These are phyloP conservation scores for Neolentinus lepideus DNA, from an alignment of 1,284 basidiomycete genomes.

Conservation along the genomic window DNA sequence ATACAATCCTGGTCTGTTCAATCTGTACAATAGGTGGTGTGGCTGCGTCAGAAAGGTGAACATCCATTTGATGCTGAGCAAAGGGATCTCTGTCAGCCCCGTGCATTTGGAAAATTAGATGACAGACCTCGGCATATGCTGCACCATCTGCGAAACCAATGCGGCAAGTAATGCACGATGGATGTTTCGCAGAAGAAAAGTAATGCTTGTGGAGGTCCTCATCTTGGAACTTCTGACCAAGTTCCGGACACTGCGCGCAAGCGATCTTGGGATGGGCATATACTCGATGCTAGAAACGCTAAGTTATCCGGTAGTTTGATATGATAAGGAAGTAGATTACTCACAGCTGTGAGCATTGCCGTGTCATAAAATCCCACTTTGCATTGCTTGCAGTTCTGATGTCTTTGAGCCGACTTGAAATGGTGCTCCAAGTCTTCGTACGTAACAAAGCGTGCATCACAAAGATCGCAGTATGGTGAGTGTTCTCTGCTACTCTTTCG, in stretches of 20 bases:
- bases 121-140: slow-evolving; percentile 9
- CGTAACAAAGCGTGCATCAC: background rate
- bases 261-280: slow-evolving; percentile 8
- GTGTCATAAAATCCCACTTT: slow-evolving; percentile 10
- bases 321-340: background rate
- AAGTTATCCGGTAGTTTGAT: background rate
- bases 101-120: too few species aligned
- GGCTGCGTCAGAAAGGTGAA: too few species aligned
- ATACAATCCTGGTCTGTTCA: too few species aligned
- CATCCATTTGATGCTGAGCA: too few species aligned
- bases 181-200: slow-evolving; percentile 10
- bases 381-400: slow-evolving; percentile 13
- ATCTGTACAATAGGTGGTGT: too few species aligned
- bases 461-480: background rate
- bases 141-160: slow-evolving; percentile 12
- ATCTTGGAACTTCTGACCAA: slow-evolving; percentile 6
- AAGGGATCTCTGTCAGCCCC: too few species aligned
- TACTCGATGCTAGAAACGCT: slow-evolving; percentile 10
- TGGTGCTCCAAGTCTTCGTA: background rate
- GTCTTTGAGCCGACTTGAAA: slow-evolving; percentile 1
- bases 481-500: background rate
- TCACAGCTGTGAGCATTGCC: slow-evolving; percentile 7
- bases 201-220: slow-evolving; percentile 12
- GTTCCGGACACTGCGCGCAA: slow-evolving; percentile 8
- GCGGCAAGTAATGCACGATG: slow-evolving; percentile 12